Conservation (phyloP, 805 yeast genomes). For the Suhomyces emberorum region DNA sequence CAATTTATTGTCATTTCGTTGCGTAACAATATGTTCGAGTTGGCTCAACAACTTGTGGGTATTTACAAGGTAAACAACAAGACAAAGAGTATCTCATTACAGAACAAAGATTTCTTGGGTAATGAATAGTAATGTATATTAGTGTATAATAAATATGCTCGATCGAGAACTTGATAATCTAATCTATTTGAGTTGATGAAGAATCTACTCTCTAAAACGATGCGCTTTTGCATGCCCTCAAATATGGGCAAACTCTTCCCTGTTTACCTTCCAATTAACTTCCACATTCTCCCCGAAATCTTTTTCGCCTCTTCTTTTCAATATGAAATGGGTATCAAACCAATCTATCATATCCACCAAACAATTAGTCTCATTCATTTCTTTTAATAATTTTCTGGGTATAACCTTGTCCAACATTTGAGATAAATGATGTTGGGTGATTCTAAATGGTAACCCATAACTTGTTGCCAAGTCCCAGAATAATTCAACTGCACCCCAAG, state of each 20-base stretch:
- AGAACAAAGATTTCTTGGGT: constrained; percentile 53
- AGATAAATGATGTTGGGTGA: constrained; percentile 82
- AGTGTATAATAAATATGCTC: too few species aligned
- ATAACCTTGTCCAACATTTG: constrained; percentile 72
- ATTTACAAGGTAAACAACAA: constrained; percentile 89
- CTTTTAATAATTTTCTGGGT: constrained; percentile 32
- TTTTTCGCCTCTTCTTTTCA: constrained; percentile 63
- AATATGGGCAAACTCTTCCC: too few species aligned
- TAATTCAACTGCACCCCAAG: constrained; percentile 87
- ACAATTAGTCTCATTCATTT: constrained; percentile 58
- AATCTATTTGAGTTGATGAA: too few species aligned
- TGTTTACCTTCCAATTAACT: constrained; percentile 22
- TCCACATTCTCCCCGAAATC: constrained; percentile 61
- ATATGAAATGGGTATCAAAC: constrained; percentile 68
- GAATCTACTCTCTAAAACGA: too few species aligned
- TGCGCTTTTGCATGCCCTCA: too few species aligned
- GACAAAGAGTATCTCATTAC: constrained; percentile 80
- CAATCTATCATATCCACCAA: constrained; percentile 73
- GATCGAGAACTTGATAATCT: too few species aligned
- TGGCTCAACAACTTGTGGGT: constrained; percentile 92
- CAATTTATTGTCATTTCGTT: constrained; percentile 94
- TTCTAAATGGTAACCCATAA: constrained; percentile 81
- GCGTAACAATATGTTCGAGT: constrained; percentile 96
- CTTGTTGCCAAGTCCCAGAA: constrained; percentile 76
- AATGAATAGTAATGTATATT: constrained; percentile 2